Base-by-base conservation (phyloP, 2,329 filamentous ascomycete species). In the Fusarium sp. region DNA sequence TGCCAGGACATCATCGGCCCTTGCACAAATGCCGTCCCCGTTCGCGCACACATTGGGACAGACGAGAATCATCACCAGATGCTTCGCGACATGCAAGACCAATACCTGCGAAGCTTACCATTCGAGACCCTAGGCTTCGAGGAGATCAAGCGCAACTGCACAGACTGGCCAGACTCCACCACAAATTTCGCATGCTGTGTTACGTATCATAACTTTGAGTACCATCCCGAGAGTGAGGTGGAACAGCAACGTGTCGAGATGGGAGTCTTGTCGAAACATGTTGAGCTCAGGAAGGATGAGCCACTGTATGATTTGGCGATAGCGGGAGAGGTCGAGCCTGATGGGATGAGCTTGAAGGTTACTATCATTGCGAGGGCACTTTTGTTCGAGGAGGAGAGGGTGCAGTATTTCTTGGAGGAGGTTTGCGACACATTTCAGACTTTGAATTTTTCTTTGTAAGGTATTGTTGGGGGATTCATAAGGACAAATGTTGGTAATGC, bases 91-190 rank as follows among this genome's bases (percentile, higher is more conserved):
- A 49, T 76, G 17, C 72, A 75, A 33, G 63, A 75, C 22, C 74
- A 76, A 15, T 76, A 76, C 35, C 12, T 71, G 10, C 42, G 56
- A 7, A 70, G 74, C 39, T 18, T 76, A 1, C 69, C 63, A 1
- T 67, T 58, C 14, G 74, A 76, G 48, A 73, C 74, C 2, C 44
- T 76, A 0, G 74, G 74, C 4, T 68, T 76, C 18, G 62, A 73
- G 6, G 71, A 76, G 6, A 31, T 76, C 39, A 73, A 72, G 28
- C 45, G 52, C 20, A 76, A 76, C 58, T 76, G 74, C 44, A 76
- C 71, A 0, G 51, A 74, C 7, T 76, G 74, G 74, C 48, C 69
- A 7, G 63, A 60, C 8, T n/a, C n/a, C 0, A 51, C 38, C 2
- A 26, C 55, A 1, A 70, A 71, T 35, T 71, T 38, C 44, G 41